Conservation (phyloP, 805 yeast genomes). For the Zygosaccharomyces kombuchaensis region DNA sequence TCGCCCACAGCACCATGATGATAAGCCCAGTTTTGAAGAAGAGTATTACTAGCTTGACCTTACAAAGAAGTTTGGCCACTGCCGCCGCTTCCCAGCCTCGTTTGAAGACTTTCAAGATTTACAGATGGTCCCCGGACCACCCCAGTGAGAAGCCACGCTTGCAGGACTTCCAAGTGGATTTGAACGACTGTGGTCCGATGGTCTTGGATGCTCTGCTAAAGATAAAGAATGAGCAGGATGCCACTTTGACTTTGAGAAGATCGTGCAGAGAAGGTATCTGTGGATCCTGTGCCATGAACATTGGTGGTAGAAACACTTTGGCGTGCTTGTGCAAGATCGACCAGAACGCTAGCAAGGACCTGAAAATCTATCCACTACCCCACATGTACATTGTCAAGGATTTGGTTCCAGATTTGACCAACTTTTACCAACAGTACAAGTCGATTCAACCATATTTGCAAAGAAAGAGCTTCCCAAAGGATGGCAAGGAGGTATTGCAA, state of each 20-base stretch:
- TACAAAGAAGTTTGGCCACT: constrained; percentile 27
- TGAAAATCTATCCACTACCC: constrained; percentile 93
- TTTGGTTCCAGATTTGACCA: constrained; percentile 95
- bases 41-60: constrained; percentile 10
- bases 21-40: constrained; percentile 6
- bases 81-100: constrained; percentile 50
- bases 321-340: constrained; percentile 96
- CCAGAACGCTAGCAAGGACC: constrained; percentile 63
- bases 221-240: constrained; percentile 94
- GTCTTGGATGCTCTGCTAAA: constrained; percentile 89
- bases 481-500: constrained; percentile 91
- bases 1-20: background rate
- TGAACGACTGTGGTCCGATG: constrained; percentile 96
- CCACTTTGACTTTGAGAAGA: constrained; percentile 93
- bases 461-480: constrained; percentile 68
- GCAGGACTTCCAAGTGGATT: constrained; percentile 78
- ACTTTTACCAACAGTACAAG: constrained; percentile 97
- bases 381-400: constrained; percentile 98
- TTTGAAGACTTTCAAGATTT: constrained; percentile 81
- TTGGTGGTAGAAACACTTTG: constrained; percentile 93
- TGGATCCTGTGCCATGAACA: constrained; percentile 99
- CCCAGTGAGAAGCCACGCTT: constrained; percentile 88
- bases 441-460: constrained; percentile 96
- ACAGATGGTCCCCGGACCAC: constrained; percentile 97
- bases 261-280: constrained; percentile 99